Conservation (phyloP, 495 filamentous ascomycete species). For the Penicillium mononematosum region DNA sequence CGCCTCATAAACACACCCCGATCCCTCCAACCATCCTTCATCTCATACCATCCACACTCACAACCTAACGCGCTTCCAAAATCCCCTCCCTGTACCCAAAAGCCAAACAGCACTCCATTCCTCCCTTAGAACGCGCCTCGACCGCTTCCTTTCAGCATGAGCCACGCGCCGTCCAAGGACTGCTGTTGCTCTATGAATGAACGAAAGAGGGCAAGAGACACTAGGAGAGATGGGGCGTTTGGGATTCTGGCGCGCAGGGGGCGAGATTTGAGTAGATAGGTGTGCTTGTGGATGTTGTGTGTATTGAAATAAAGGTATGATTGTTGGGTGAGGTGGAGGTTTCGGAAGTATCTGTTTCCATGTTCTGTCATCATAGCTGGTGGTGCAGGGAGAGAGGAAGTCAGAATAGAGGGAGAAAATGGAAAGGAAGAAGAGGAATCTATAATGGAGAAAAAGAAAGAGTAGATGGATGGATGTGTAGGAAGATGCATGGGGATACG, state of each 20-base stretch:
- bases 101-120: slow-evolving; percentile 3
- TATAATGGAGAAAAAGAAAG: slow-evolving; percentile 3
- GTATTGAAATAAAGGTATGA: not conserved
- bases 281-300: not conserved
- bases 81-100: not conserved
- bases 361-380: slow-evolving; percentile 49
- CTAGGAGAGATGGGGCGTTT: slow-evolving; percentile 3
- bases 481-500: not conserved
- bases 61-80: not conserved
- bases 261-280: not conserved
- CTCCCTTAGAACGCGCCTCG: slow-evolving; percentile 9
- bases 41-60: slow-evolving; percentile 3
- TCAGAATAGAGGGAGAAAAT: not conserved
- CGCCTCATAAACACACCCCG: slow-evolving; percentile 34
- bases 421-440: slow-evolving; percentile 2
- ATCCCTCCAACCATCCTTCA: slow-evolving; percentile 7
- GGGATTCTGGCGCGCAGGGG: not conserved
- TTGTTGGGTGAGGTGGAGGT: slow-evolving; percentile 15
- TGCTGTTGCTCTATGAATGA: slow-evolving; percentile 31
- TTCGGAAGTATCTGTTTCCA: slow-evolving; percentile 55
- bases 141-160: slow-evolving; percentile 7
- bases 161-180: slow-evolving; percentile 25
- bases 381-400: not conserved
- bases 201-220: not conserved
- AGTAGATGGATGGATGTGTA: not conserved